Evolutionary conservation across 192 early-diverging fungal genomes (phyloP), one percentile per base, ranked within the genome.

Genomic region (Backusella luteola): DNA sequence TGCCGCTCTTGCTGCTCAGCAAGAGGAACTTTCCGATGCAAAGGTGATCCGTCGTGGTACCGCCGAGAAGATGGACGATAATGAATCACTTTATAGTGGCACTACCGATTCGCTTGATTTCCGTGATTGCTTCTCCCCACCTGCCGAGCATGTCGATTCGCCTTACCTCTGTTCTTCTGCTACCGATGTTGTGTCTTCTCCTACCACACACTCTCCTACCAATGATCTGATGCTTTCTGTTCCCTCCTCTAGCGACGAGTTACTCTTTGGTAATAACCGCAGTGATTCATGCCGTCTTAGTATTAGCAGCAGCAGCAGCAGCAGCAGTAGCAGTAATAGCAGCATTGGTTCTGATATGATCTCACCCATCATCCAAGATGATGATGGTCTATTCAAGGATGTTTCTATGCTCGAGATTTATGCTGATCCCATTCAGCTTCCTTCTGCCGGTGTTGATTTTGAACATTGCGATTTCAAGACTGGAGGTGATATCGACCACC

Each of bases 81-180:
- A 39, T 26, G 59, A 75, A 15, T 75, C 74, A 7, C 5, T 66
- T 26, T 75, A 67, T 46, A 75, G 74, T 49, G 74, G 74, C 2
- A 75, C 74, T 21, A 75, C 74, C 15, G 74, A 63, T 15, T 66
- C 74, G 7, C 63, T 75, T 34, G 74, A 75, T 11, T 75, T 75
- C 36, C 59, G 34, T 44, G 74, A 75, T 41, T 81, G 80, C 63
- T 78, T 81, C 72, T 79, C 78, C 0, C 78, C 78, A 14, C 73
- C 73, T 39, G 14, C 77, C 21, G 42, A 68, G 2, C 32, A 39
- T 21, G 34, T 23, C 9, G 56, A 63, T 29, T 63, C 56, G 29
- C 56, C 56, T 63, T 63, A 63, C 56, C 29, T 63, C 34, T 49
- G 29, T 46, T 66, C 56, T 0, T 3, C 34, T 35, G 35, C 11